Percentiles rank a stretch among this genome's conserved stretches.
Evolutionary conservation across 352 stramenopile species (phyloP).

Genomic region (Phytophthora fragariaefolia): DNA sequence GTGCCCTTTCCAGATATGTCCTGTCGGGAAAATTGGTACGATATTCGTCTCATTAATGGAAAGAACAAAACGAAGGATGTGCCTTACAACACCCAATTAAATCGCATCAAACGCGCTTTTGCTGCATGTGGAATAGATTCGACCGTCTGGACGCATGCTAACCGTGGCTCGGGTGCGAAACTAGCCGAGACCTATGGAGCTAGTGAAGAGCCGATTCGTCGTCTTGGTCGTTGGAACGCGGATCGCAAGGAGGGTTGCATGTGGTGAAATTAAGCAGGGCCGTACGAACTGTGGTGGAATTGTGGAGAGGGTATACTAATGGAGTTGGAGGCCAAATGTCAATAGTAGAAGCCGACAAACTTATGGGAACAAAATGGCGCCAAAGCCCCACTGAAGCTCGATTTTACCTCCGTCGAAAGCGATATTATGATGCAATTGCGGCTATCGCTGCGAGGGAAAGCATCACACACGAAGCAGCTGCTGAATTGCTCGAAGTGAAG

Average conservation of each 20-base stretch:
- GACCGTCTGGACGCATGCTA: not conserved
- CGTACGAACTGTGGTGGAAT: not conserved
- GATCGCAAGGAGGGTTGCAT: not conserved
- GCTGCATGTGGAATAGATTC: not conserved
- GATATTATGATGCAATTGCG: not conserved
- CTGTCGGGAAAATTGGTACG: not conserved
- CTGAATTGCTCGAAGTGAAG: not conserved
- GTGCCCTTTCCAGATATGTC: not conserved
- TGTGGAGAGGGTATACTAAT: not conserved
- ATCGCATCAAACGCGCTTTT: not conserved
- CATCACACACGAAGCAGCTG: not conserved
- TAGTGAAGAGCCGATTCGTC: not conserved
- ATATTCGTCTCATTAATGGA: not conserved
- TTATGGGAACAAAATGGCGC: not conserved
- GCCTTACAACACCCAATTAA: not conserved
- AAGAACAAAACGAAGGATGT: not conserved
- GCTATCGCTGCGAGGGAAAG: not conserved
- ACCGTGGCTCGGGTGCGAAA: not conserved
- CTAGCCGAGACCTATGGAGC: not conserved
- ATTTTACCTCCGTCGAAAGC: not conserved
- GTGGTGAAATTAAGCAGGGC: not conserved
- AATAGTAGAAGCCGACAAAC: not conserved
- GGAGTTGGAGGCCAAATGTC: not conserved
- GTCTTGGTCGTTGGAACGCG: not conserved
- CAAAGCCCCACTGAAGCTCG: not conserved